Base-by-base conservation (phyloP, 108 stramenopile genomes). In the Nitzschia putrida region DNA sequence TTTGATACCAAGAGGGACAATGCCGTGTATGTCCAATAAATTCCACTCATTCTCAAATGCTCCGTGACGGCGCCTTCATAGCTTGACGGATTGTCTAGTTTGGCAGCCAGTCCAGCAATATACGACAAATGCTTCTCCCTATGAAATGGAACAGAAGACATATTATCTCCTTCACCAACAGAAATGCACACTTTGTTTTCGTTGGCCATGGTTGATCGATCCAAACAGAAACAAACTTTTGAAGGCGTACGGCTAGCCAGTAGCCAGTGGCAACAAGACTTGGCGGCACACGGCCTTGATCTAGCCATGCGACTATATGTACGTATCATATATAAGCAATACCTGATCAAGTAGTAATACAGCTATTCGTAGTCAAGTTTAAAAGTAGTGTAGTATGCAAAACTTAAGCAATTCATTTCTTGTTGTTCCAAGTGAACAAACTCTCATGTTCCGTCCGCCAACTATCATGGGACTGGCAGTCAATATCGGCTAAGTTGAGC, bases 21-120 rank as follows among this genome's bases (percentile, higher is more conserved):
- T 9, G 95, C 93, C 8, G 95, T 86, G 42, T 97, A 76, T 14
- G 91, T 93, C 99, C 99, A 99, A 71, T 98, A 99, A 5, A 98
- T 95, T 25, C 97, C 99, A 61, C 88, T 90, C 88, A 98, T 88
- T 55, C 94, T 83, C 21, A 99, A 69, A 72, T 99, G 96, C 72
- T 97, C 94, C 54, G 93, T 95, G 11, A 96, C 85, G 34, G 95
- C 91, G 40, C 94, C 94, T 72, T 97, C 96, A 55, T 94, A 94
- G 21, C 92, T 91, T 24, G 90, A 71, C 14, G 86, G 85, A 9
- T 78, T 57, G 59, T 92, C 88, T 57, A 95, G 69, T 68, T 90
- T 89, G 25, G 72, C 69, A 11, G 90, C 87, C 40, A 97, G 76
- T 37, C 78, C 69, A 25, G 56, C 66, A 69, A 97, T 90, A 80